A percentile compares a stretch with the other conserved stretches of the same genome.
Evolutionary conservation across 495 filamentous ascomycete species (phyloP).

Genomic region (Aspergillus bertholletiae): DNA sequence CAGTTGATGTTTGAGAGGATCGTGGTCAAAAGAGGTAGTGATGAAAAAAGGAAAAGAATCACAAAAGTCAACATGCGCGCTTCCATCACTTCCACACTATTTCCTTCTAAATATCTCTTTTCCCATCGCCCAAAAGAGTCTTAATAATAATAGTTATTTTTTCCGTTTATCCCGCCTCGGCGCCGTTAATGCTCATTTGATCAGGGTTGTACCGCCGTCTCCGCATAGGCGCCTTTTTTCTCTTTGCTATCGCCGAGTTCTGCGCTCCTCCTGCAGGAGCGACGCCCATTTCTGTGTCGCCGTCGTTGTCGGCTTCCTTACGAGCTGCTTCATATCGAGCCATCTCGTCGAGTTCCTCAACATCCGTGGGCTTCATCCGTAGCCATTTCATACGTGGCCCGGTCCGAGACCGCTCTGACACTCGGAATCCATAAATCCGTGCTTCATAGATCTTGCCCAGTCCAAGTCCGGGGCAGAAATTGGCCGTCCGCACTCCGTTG

Average conservation of each 20-base stretch:
- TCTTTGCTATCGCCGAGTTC: conserved; percentile 37
- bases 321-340: conserved; percentile 42
- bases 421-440: conserved; percentile 93
- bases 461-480: conserved; percentile 86
- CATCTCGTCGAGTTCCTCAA: conserved; percentile 80
- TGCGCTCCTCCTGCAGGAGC: conserved; percentile 20
- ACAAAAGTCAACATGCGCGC: neutral
- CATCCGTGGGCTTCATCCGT: conserved; percentile 73
- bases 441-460: conserved; percentile 84
- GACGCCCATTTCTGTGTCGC: conserved; percentile 39
- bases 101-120: neutral
- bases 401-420: conserved; percentile 78
- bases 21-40: no score
- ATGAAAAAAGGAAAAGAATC: conserved; percentile 1
- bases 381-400: conserved; percentile 98
- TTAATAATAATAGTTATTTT: neutral
- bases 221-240: conserved; percentile 52
- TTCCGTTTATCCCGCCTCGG: conserved; percentile 21
- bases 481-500: conserved; percentile 79
- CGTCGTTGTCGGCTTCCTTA: conserved; percentile 45
- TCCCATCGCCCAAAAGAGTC: neutral
- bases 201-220: conserved; percentile 39
- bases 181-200: conserved; percentile 37
- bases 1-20: neutral
- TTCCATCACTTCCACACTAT: neutral